Percentiles rank a stretch among this genome's conserved stretches.
phyloP scores from a whole-genome alignment of 2,329 filamentous ascomycete genomes.

The Cladorrhinum sp. region DNA sequence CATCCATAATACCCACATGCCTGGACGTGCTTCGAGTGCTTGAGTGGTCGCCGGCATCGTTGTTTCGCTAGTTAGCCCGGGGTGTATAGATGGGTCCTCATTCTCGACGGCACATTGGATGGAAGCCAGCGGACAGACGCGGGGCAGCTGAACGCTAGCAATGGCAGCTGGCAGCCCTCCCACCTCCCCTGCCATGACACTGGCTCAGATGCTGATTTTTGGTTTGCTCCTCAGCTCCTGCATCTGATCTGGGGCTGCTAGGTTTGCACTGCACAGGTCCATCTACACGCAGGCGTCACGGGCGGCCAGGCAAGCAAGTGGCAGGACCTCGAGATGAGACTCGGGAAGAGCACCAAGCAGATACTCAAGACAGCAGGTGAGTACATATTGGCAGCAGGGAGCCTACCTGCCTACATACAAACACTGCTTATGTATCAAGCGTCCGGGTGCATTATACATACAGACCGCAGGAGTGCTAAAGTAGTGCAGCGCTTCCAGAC shows the following conservation, averaged over 20 bases:
- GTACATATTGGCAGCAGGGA: background rate
- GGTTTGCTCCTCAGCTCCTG: background rate
- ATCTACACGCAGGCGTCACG: background rate
- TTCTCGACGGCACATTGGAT: background rate
- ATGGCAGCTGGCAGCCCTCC: background rate
- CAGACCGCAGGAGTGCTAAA: background rate
- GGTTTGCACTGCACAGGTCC: background rate
- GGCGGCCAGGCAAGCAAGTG: background rate
- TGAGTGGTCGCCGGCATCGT: background rate
- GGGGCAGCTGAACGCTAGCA: background rate
- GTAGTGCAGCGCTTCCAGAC: conserved; percentile 6
- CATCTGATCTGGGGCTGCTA: background rate
- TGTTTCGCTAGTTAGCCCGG: background rate
- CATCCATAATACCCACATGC: conserved; percentile 11
- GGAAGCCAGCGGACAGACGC: background rate
- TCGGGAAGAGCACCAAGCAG: background rate
- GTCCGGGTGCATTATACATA: background rate
- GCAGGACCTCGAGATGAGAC: background rate
- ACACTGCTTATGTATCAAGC: background rate
- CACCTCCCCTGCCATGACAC: background rate
- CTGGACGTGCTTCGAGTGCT: conserved; percentile 11
- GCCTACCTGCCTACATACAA: background rate
- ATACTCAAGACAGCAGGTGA: background rate
- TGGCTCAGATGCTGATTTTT: background rate
- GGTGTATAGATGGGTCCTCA: background rate